Base-by-base conservation (phyloP, 2,329 filamentous ascomycete species). In the Fusarium sp. region DNA sequence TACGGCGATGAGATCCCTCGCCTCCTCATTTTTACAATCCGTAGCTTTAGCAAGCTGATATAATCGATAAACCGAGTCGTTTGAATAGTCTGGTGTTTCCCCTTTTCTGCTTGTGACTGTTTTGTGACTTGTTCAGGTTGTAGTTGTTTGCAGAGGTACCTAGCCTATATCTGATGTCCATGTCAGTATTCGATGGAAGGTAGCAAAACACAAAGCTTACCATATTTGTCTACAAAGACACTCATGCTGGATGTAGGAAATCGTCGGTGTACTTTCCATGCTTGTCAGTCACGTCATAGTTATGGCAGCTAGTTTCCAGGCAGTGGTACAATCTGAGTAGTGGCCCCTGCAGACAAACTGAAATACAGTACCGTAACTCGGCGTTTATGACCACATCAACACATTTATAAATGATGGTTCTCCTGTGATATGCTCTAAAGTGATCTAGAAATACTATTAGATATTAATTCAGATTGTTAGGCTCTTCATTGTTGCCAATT, bases 31-130 rank as follows among this genome's bases (percentile, higher is more conserved):
- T 64, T 32, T 45, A 42, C 30, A 59, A 43, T 53, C 46, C 30
- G 25, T 57, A 68, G 42, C 34, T 54, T 55, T 45, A 32, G 45
- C 45, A 68, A 54, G 49, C 47, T 41, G 37, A 23, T 50, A 40
- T 48, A 34, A 48, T 30, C 32, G 48, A 51, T 50, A n/a, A 28
- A 53, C 49, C 27, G 12, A 57, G 27, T 51, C 32, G 27, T 49
- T 53, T 45, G 37, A 37, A 50, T 30, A 28, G 43, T 9, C 6
- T 6, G 37, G 10, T 42, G 37, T 5, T 13, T 49, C 14, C 14
- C 25, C 40, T 28, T 34, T 30, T 37, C 37, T 68, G 58, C 14
- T 34, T n/a, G 23, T 37, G 16, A 14, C 27, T 11, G 13, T n/a
- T 50, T n/a, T 50, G 34, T n/a, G 34, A 37, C 34, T 18, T 37